Base-by-base conservation (phyloP, 306 rosid genomes). In the Geum urbanum region DNA sequence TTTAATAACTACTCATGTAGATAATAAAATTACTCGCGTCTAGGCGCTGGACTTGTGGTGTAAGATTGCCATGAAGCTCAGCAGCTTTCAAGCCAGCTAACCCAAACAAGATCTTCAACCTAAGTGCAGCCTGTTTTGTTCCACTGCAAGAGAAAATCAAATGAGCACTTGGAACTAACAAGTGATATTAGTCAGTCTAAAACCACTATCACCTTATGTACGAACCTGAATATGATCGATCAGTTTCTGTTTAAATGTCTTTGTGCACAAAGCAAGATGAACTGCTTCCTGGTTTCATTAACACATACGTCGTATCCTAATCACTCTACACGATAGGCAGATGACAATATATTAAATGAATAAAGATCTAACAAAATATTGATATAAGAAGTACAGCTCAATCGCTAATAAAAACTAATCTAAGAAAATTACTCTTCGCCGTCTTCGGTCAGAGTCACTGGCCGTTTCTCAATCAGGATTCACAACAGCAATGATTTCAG, bases 31-130 rank as follows among this genome's bases (percentile, higher is more conserved):
- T 68, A 78, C 92, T 70, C 84, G 91, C 99, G 60, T 86, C 95
- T 78, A 95, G 95, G 40, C 99, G 99, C 83, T 95, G 99, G 72
- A 87, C 92, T 79, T 95, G n/a, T n/a, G n/a, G 99, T 51, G 99
- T 89, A 76, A 91, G 96, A 80, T 91, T 87, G 72, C 92, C 91
- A 78, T 95, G 99, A 84, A 95, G 91, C 81, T 95, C 99, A 70
- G 99, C 89, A 72, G 97, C 96, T 73, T 91, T 95, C 65, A 84
- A 67, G 44, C 99, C 99, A 76, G 95, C 81, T 79, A 95, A 86
- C 74, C 99, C 99, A 84, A 95, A 91, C 71, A 95, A 81, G 78
- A 95, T 89, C 84, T 80, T 95, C 76, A 95, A 80, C 55, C 99
- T 91, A 79, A 91, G 99, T 11, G 99, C 97, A 69, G 95, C 96